phyloP scores from a whole-genome alignment of 2,329 filamentous ascomycete genomes.

The Myotisia sp. region DNA sequence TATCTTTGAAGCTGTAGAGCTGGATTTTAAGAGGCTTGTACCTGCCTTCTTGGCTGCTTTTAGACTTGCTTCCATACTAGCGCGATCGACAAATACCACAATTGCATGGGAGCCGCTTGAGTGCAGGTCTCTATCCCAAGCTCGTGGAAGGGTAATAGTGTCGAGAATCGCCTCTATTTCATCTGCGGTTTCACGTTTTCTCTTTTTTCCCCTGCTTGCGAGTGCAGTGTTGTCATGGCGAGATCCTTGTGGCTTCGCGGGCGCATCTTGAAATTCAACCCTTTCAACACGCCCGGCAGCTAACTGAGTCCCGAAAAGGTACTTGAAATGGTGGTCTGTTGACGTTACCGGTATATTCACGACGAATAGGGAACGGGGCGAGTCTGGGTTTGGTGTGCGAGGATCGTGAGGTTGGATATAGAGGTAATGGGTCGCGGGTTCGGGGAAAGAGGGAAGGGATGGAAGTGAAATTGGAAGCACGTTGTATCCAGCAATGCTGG shows the following conservation, averaged over 20 bases:
- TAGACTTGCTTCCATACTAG: slow-evolving; percentile 59
- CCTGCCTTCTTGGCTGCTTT: slow-evolving; percentile 56
- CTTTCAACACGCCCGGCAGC: slow-evolving; percentile 65
- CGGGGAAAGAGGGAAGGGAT: slow-evolving; percentile 46
- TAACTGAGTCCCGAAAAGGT: slow-evolving; percentile 59
- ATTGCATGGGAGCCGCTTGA: slow-evolving; percentile 65
- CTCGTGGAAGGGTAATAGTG: slow-evolving; percentile 49
- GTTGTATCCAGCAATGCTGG: slow-evolving; percentile 46
- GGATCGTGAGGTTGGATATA: slow-evolving; percentile 76
- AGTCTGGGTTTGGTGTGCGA: slow-evolving; percentile 57
- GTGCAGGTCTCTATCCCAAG: slow-evolving; percentile 59
- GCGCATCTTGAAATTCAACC: slow-evolving; percentile 53
- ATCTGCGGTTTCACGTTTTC: slow-evolving; percentile 37
- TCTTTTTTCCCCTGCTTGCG: slow-evolving; percentile 34
- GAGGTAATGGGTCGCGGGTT: slow-evolving; percentile 59
- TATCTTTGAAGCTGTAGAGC: slow-evolving; percentile 31
- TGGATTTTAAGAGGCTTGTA: slow-evolving; percentile 26
- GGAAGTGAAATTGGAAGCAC: slow-evolving; percentile 56
- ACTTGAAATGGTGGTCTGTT: slow-evolving; percentile 60
- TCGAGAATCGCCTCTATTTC: slow-evolving; percentile 42
- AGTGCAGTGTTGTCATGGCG: too few relatives aligned
- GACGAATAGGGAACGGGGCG: slow-evolving; percentile 71
- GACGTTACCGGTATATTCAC: slow-evolving; percentile 79
- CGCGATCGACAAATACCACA: slow-evolving; percentile 68
- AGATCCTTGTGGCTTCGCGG: slow-evolving; percentile 23